A percentile compares a stretch with the other conserved stretches of the same genome.
Conservation (phyloP, 306 rosid species). For the Rubus idaeus region DNA sequence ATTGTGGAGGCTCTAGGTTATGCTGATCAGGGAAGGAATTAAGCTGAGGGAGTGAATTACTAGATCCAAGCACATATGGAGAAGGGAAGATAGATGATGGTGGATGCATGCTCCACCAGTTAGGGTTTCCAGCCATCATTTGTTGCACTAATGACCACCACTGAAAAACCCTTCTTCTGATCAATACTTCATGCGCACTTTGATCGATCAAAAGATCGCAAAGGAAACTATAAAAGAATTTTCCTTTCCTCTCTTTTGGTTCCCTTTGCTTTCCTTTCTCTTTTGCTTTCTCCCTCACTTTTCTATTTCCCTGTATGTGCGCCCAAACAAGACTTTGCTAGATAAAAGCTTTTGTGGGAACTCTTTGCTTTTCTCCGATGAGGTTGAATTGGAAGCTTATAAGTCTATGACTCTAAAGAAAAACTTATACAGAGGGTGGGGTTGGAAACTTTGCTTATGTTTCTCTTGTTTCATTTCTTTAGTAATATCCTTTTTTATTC, state of each 20-base stretch:
- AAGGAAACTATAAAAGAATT: neutral
- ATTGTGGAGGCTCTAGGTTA: conserved; percentile 45
- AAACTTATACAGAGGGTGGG: conserved; percentile 49
- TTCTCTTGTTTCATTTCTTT: conserved; percentile 44
- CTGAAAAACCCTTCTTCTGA: neutral
- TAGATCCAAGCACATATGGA: conserved; percentile 57
- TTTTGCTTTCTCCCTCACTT: conserved; percentile 28
- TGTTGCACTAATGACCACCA: conserved; percentile 21
- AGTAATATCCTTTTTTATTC: conserved; percentile 46
- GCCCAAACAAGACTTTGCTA: conserved; percentile 61
- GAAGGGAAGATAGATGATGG: conserved; percentile 63
- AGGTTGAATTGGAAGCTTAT: conserved; percentile 45
- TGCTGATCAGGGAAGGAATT: conserved; percentile 38
- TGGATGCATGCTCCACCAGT: conserved; percentile 86
- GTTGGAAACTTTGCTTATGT: conserved; percentile 53
- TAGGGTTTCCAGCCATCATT: conserved; percentile 97
- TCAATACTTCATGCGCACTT: conserved; percentile 14
- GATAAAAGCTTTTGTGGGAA: conserved; percentile 48
- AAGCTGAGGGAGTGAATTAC: conserved; percentile 37
- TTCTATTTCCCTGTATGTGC: conserved; percentile 45
- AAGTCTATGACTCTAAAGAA: conserved; percentile 38
- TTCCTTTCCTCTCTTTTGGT: conserved; percentile 8
- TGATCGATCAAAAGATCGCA: conserved; percentile 22
- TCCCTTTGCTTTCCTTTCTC: conserved; percentile 16
- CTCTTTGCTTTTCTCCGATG: conserved; percentile 40